phyloP scores from a whole-genome alignment of 2,329 filamentous ascomycete species.

The Pyrenochaeta sp. region DNA sequence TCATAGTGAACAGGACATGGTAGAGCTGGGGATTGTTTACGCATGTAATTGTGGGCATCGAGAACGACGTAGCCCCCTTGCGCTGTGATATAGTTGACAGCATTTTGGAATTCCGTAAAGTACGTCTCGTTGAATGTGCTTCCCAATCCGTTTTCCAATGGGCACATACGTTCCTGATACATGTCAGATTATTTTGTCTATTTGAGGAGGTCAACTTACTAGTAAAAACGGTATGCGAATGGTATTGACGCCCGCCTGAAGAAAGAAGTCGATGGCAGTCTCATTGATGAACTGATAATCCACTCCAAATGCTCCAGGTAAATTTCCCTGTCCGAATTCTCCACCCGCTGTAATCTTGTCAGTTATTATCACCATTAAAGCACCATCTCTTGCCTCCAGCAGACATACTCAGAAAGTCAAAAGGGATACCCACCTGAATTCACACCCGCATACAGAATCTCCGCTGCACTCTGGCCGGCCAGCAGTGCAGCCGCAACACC shows the following conservation, averaged over 20 bases:
- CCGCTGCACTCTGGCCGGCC: slow-evolving; percentile 9
- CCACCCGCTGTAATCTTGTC: slow-evolving; percentile 23
- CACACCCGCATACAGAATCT: slow-evolving; percentile 32
- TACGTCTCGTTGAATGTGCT: slow-evolving; percentile 61
- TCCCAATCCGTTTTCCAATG: slow-evolving; percentile 55
- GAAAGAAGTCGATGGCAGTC: slow-evolving; percentile 39
- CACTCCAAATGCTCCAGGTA: slow-evolving; percentile 59
- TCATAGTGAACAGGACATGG: background rate
- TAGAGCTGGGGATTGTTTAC: background rate
- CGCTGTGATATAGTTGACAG: slow-evolving; percentile 59
- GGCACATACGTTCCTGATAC: slow-evolving; percentile 58
- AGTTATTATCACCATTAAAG: background rate
- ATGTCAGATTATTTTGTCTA: slow-evolving; percentile 1
- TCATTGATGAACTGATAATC: slow-evolving; percentile 61
- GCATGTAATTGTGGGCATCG: slow-evolving; percentile 62
- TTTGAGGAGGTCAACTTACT: slow-evolving; percentile 7
- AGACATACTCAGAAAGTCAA: no score
- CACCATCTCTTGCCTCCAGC: background rate
- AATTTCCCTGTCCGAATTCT: slow-evolving; percentile 30
- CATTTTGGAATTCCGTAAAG: slow-evolving; percentile 55
- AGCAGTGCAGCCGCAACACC: slow-evolving; percentile 16
- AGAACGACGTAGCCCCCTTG: slow-evolving; percentile 58
- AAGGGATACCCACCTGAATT: no score
- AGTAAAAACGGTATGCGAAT: slow-evolving; percentile 59
- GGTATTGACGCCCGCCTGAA: slow-evolving; percentile 31